Evolutionary conservation across 2,329 filamentous ascomycete species (phyloP).

Genomic region (Samsoniella hepiali): DNA sequence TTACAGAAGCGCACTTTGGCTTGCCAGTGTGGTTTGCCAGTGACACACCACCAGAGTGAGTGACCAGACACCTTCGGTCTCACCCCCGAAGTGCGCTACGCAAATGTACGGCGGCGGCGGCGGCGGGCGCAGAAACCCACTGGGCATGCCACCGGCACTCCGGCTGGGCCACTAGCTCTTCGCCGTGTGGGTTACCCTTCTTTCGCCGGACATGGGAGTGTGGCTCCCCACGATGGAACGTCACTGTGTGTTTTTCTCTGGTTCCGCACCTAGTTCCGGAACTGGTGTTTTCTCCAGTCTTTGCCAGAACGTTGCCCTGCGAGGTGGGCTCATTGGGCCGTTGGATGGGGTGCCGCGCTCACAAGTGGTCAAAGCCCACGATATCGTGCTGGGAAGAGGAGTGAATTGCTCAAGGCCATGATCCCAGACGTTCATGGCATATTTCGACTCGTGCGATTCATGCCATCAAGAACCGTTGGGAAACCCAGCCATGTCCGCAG

Average conservation of each 20-base stretch:
- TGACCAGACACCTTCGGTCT: neutral
- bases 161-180: neutral
- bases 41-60: no score
- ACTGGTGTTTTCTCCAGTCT: neutral
- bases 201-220: conserved; percentile 14
- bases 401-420: no score
- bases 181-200: neutral
- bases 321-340: neutral
- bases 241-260: neutral
- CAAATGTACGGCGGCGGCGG: conserved; percentile 1
- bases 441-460: no score
- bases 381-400: no score
- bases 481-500: no score
- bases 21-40: no score
- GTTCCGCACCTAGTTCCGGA: conserved; percentile 16
- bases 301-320: conserved; percentile 1
- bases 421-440: no score
- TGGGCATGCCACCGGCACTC: conserved; percentile 1
- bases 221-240: conserved; percentile 17
- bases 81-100: neutral
- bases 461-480: no score
- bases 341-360: neutral
- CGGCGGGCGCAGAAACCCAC: neutral
- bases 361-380: no score
- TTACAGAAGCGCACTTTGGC: neutral